Evolutionary conservation across 495 filamentous ascomycete genomes (phyloP).

Genomic region (Opeltia flavorubescens): DNA sequence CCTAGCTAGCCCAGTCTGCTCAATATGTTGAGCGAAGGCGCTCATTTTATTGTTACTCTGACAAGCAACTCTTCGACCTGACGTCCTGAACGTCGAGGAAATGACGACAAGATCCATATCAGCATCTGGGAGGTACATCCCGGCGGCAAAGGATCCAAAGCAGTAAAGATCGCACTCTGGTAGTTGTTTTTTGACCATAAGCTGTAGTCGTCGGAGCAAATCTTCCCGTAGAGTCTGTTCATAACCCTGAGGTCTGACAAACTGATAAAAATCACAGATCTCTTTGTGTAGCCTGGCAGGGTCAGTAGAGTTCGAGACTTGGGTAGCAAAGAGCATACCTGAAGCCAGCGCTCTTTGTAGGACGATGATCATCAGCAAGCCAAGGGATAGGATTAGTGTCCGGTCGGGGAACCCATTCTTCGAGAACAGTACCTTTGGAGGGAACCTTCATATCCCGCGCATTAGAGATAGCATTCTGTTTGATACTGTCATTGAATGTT

Average conservation of each 20-base stretch:
- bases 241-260: conserved; percentile 58
- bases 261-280: conserved; percentile 78
- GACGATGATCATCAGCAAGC: conserved; percentile 21
- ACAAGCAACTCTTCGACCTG: conserved; percentile 28
- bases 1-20: conserved; percentile 31
- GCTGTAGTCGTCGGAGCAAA: conserved; percentile 50
- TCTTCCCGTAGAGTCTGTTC: conserved; percentile 61
- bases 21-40: conserved; percentile 36
- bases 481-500: conserved; percentile 54
- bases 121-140: conserved; percentile 76
- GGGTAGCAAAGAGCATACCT: neutral
- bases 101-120: conserved; percentile 91
- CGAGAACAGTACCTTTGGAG: conserved; percentile 33
- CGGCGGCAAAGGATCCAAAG: conserved; percentile 87
- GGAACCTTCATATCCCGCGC: conserved; percentile 26
- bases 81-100: conserved; percentile 42
- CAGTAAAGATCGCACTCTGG: conserved; percentile 44
- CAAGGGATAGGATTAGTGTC: conserved; percentile 45
- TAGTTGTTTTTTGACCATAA: conserved; percentile 35
- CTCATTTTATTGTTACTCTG: conserved; percentile 31
- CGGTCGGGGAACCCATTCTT: conserved; percentile 39
- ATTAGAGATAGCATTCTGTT: no score
- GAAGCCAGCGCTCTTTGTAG: conserved; percentile 20
- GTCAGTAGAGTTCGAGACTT: neutral
- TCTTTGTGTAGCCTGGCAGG: conserved; percentile 59